Evolutionary conservation across 495 filamentous ascomycete species (phyloP).

Genomic region (Pyronema domesticum): DNA sequence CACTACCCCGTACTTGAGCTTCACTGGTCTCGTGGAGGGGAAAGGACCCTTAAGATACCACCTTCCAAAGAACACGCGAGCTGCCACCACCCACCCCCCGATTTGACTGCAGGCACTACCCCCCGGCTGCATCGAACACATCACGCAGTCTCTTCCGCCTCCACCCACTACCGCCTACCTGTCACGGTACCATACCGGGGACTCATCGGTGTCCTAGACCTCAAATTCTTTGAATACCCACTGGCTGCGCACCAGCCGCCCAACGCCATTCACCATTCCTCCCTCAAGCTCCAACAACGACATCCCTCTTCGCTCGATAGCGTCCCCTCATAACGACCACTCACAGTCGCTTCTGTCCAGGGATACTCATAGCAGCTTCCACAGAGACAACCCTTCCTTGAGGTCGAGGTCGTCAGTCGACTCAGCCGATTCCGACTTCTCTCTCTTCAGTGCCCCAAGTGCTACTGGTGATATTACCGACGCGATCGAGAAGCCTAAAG

Average conservation of each 20-base stretch:
- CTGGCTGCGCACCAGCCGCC: conserved; percentile 39
- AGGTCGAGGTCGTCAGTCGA: conserved; percentile 28
- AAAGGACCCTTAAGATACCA: too few relatives aligned
- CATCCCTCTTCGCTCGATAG: conserved; percentile 43
- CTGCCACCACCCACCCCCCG: too few relatives aligned
- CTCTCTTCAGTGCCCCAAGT: conserved; percentile 89
- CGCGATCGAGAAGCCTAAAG: conserved; percentile 45
- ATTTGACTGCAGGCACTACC: too few relatives aligned
- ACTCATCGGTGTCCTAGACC: conserved; percentile 12
- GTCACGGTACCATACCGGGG: not conserved
- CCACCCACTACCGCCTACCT: not conserved
- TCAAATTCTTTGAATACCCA: conserved; percentile 10
- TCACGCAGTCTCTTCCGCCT: not conserved
- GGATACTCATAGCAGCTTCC: conserved; percentile 16
- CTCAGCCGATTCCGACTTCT: conserved; percentile 43
- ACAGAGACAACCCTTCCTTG: conserved; percentile 25
- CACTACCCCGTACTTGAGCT: too few relatives aligned
- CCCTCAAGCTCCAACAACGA: conserved; percentile 35
- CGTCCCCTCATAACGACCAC: conserved; percentile 26
- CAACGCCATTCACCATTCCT: conserved; percentile 40
- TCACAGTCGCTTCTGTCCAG: conserved; percentile 18
- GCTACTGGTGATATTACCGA: conserved; percentile 87
- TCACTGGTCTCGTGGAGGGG: too few relatives aligned
- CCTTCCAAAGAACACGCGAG: too few relatives aligned
- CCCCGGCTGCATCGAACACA: not conserved